Conservation (phyloP, 441 rosid genomes). For the Bocquillonia castaneifolia region DNA sequence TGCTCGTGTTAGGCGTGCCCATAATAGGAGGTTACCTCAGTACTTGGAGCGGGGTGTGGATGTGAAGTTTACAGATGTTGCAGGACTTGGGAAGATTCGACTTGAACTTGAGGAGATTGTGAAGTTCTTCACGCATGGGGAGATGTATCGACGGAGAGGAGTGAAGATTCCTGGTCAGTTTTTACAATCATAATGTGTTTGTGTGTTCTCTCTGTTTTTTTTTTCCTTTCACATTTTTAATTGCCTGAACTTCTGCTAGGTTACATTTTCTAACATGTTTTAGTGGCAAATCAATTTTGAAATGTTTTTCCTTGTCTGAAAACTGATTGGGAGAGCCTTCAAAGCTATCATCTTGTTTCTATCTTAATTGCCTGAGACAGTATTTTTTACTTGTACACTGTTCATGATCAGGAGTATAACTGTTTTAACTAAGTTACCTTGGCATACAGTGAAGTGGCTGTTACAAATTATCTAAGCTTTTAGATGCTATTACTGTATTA, state of each 20-base stretch:
- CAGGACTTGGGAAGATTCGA: conserved; percentile 96
- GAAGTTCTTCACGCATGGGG: conserved; percentile 93
- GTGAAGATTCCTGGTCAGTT: conserved; percentile 80
- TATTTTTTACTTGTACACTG: not conserved
- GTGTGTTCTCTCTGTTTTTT: not conserved
- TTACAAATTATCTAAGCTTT: not conserved
- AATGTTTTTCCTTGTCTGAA: not conserved
- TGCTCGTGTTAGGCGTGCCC: conserved; percentile 71
- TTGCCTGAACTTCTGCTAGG: conserved; percentile 12
- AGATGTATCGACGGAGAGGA: conserved; percentile 89
- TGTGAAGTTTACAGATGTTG: conserved; percentile 87
- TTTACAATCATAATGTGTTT: conserved; percentile 12
- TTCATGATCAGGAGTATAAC: not conserved
- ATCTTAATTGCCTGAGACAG: not conserved
- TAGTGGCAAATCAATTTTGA: not conserved
- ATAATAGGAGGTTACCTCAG: conserved; percentile 64
- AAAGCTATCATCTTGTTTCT: conserved; percentile 1
- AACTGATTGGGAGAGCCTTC: not conserved
- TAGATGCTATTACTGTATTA: not conserved
- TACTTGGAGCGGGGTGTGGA: conserved; percentile 84
- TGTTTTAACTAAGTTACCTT: not conserved
- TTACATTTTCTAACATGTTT: conserved; percentile 1
- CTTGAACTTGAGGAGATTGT: conserved; percentile 95
- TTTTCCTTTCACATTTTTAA: conserved; percentile 8
- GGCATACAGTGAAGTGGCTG: not conserved